Evolutionary conservation across 2,329 filamentous ascomycete species (phyloP).

Genomic region (Parasarocladium wereldwijsianum): DNA sequence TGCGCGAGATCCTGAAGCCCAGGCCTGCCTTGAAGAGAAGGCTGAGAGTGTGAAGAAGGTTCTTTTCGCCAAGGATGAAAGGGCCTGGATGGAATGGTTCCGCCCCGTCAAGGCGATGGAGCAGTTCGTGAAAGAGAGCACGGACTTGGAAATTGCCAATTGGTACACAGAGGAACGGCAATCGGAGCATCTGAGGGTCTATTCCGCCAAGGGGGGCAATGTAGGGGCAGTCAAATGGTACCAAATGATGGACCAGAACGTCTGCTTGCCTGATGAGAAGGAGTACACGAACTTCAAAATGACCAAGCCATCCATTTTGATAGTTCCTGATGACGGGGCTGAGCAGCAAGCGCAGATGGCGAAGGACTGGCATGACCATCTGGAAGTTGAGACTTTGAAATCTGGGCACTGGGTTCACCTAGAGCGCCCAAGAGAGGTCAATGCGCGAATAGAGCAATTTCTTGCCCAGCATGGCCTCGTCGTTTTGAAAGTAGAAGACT

Average conservation of each 20-base stretch:
- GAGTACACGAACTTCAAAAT: constrained; percentile 8
- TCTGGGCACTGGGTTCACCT: constrained; percentile 20
- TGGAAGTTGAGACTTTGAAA: constrained; percentile 21
- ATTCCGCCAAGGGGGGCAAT: constrained; percentile 11
- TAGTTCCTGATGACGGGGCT: constrained; percentile 9
- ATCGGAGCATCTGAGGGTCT: constrained; percentile 11
- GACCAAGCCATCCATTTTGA: constrained; percentile 10
- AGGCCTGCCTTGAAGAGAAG: constrained; percentile 11
- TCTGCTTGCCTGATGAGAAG: constrained; percentile 12
- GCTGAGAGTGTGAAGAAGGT: constrained; percentile 13
- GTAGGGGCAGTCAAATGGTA: constrained; percentile 17
- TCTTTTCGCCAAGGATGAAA: constrained; percentile 12
- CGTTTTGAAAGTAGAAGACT: no score
- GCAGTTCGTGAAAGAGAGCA: constrained; percentile 12
- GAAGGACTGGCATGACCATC: constrained; percentile 12
- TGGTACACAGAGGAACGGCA: constrained; percentile 14
- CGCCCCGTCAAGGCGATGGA: constrained; percentile 14
- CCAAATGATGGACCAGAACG: constrained; percentile 15
- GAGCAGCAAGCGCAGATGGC: constrained; percentile 14
- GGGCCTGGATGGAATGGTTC: constrained; percentile 13
- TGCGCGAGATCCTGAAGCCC: constrained; percentile 7
- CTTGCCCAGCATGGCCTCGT: no score
- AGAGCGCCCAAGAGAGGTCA: constrained; percentile 13
- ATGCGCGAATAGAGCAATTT: constrained; percentile 10
- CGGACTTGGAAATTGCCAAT: constrained; percentile 9